Conservation (phyloP, 1,284 basidiomycete species). For the Termitomyces sp. region DNA sequence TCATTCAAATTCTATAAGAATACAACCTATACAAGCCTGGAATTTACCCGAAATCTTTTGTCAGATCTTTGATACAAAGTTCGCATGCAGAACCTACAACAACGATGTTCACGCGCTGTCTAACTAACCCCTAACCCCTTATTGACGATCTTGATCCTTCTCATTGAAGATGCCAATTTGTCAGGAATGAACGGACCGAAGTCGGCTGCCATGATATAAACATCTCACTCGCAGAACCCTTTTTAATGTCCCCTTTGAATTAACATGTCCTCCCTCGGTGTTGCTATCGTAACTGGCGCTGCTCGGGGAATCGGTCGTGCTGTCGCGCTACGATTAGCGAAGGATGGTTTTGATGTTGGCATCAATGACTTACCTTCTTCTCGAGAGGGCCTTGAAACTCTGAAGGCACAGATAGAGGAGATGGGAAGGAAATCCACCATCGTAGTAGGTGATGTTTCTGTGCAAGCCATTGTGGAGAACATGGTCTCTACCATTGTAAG, state of each 20-base stretch:
- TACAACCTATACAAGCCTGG: too few species aligned
- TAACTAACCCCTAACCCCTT: too few species aligned
- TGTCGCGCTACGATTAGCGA: slow-evolving; percentile 11
- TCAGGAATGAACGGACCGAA: too few species aligned
- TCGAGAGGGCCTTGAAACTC: slow-evolving; percentile 1
- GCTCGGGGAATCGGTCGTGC: slow-evolving; percentile 14
- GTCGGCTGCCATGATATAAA: neutral
- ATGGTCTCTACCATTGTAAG: slow-evolving; percentile 17
- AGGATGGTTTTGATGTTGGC: slow-evolving; percentile 15
- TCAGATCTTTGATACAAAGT: too few species aligned
- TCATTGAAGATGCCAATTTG: too few species aligned
- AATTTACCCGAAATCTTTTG: too few species aligned
- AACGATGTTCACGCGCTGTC: too few species aligned
- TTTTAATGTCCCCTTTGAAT: neutral
- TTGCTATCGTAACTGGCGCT: slow-evolving; percentile 15
- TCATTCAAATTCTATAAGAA: too few species aligned
- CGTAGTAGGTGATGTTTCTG: slow-evolving; percentile 13
- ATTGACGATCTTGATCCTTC: too few species aligned
- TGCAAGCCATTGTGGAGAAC: slow-evolving; percentile 6
- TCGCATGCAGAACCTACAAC: too few species aligned
- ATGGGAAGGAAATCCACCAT: slow-evolving; percentile 11
- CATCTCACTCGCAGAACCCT: neutral
- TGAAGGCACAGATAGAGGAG: slow-evolving; percentile 8
- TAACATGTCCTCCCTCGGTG: slow-evolving; percentile 7
- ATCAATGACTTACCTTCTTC: slow-evolving; percentile 14